Base-by-base conservation (phyloP, 83 land plant genomes). In the Picea abies region DNA sequence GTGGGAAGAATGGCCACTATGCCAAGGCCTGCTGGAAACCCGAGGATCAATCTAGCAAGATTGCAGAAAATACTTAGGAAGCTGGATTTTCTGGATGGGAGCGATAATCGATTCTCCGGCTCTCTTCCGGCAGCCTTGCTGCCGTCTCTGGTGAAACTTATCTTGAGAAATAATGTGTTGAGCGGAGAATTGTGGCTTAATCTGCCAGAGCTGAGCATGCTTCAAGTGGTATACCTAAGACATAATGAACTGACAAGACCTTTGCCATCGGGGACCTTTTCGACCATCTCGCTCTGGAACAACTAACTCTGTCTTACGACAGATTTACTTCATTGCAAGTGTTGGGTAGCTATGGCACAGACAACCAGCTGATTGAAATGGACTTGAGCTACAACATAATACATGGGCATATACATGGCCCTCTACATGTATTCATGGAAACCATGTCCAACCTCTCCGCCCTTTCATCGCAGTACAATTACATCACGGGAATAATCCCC, bases 191-290 rank as follows among this genome's bases (percentile, higher is more conserved):
- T 93, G n/a, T 87, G 87, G 10, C n/a, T 25, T 20, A 72, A 56
- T 12, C 14, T 85, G 0, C 76, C 5, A 4, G 0, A 60, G 26
- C 41, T 84, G 16, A 23, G 14, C 4, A 37, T 3, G 29, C 81
- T 91, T 7, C 91, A 91, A 71, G 95, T 93, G 25, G 20, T 91
- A 61, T 93, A 93, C 49, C 82, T 93, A 44, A 89, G 93, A 73
- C 63, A 86, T 76, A 93, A 93, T 77, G 12, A 44, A 58, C 82
- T 93, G 29, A 58, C 68, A 14, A 93, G 89, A 44, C 26, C 86
- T 3, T 87, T 93, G 10, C 90, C 90, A 16, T 58, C 83, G 12
- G 32, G 78, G n/a, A n/a, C 10, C 79, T 89, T 5, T 93, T 93
- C 88, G 20, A 68, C 15, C 91, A 87, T 63, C 92, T 82, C 0